Base-by-base conservation (phyloP, 805 yeast species). In the Isabelozyma heimii region DNA sequence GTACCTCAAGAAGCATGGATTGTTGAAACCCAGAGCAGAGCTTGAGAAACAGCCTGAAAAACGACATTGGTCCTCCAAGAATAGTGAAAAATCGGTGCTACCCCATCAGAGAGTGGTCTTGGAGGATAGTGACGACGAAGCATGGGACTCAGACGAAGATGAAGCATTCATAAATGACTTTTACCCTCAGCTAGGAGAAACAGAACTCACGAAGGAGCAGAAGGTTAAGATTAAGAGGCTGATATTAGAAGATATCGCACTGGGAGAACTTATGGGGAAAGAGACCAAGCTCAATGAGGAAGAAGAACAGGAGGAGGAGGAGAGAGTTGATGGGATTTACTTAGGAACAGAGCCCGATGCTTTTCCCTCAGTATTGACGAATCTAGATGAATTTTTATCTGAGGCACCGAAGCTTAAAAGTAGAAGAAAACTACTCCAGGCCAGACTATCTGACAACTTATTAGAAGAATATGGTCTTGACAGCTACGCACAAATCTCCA, bases 1-100 rank as follows among this genome's bases (percentile, higher is more conserved):
- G 51, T 73, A 69, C 48, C 60, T 70, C 62, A 65, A 62, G 51
- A 74, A 74, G 52, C 79, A 74, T 56, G 75, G 75, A n/a, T 58
- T 71, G 27, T 40, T 46, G 7, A 50, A 47, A 17, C 50, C 48
- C 46, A 50, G 56, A 17, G 49, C 37, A 8, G 45, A 57, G 45
- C 38, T 44, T 40, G 53, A 47, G 7, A 44, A 54, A 35, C 48
- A 54, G 17, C 63, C 59, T 3, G 45, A 45, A 17, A 55, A 61
- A n/a, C 35, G n/a, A 7, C 71, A 71, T 52, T 73, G 77, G 77
- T 53, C 70, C 3, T 55, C 66, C 2, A 72, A 71, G 50, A 44
- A 46, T 13, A 52, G 52, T n/a, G 40, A 46, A 12, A 47, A 52
- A 8, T 20, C 27, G 3, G 42, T 28, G 39, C 47, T 43, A n/a